Conservation (phyloP, 306 rosid genomes). For the Casuarina glauca region DNA sequence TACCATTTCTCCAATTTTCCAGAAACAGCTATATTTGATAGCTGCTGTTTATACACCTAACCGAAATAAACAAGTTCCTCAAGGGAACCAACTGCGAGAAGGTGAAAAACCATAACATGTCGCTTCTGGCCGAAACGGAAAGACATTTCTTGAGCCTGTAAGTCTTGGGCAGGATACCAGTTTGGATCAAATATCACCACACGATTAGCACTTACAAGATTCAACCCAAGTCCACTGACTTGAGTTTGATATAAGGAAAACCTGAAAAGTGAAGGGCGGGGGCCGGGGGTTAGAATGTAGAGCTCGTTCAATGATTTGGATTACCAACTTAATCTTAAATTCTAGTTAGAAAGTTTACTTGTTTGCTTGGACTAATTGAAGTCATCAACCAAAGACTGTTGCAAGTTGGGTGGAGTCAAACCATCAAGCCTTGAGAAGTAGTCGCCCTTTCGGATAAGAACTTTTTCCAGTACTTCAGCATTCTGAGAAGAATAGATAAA, state of each 20-base stretch:
- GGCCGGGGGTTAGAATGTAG: constrained; percentile 14
- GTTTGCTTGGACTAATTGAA: constrained; percentile 97
- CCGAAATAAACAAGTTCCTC: constrained; percentile 94
- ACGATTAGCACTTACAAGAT: constrained; percentile 96
- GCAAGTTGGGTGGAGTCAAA: constrained; percentile 78
- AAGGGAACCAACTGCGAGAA: constrained; percentile 89
- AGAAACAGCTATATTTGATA: constrained; percentile 86
- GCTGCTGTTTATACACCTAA: constrained; percentile 94
- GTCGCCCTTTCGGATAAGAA: constrained; percentile 82
- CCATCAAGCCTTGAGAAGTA: constrained; percentile 95
- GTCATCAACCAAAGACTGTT: constrained; percentile 81
- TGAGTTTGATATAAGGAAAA: constrained; percentile 89
- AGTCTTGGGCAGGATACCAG: constrained; percentile 98
- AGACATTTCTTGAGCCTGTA: constrained; percentile 96
- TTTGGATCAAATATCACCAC: constrained; percentile 95
- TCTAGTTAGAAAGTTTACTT: constrained; percentile 41
- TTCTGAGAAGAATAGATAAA: constrained; percentile 51
- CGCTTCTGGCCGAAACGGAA: constrained; percentile 93
- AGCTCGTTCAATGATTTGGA: constrained; percentile 17
- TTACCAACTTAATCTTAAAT: constrained; percentile 11
- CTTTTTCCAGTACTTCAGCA: constrained; percentile 91
- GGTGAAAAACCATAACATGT: constrained; percentile 85
- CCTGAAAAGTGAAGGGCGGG: constrained; percentile 38
- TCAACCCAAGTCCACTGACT: constrained; percentile 94
- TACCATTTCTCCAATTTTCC: constrained; percentile 94